Base-by-base conservation (phyloP, 768 basidiomycete genomes). In the Leccinum boreale region DNA sequence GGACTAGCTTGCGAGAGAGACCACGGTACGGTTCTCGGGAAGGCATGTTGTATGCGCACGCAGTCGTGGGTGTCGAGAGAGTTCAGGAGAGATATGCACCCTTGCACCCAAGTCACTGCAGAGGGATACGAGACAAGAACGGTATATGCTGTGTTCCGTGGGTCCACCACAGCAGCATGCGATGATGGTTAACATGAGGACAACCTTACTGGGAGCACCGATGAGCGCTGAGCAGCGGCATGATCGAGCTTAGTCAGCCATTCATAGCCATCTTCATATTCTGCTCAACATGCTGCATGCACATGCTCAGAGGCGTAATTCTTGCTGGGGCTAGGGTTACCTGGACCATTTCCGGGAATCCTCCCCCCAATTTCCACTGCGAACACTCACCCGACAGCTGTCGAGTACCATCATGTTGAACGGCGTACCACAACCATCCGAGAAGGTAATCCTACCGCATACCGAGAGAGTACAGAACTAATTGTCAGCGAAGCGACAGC, bases 1-100 rank as follows among this genome's bases (percentile, higher is more conserved):
- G 63, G 0, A 79, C 75, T 2, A 79, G 57, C 52, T 78, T 79
- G 60, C 79, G 73, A 19, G 62, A 59, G 0, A 55, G 57, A 2
- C 81, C 81, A n/a, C 62, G 53, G 58, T 75, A 81, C 1, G 70
- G 68, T 35, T 73, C 42, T 26, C 66, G 50, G 11, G 67, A 51
- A 3, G 63, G 5, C 75, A 75, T 75, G 57, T 23, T 61, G 58
- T 21, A 12, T 39, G 19, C 9, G 9, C 3, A 31, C 2, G 50
- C 26, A 45, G 33, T 46, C 24, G 46, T 24, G 24, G 4, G 46
- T 14, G 47, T 48, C 19, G 10, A 14, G 9, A 23, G 7, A 46
- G 15, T 14, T 23, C 21, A 14, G 33, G 3, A 3, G 15, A 21
- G 19, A 33, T 26, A 21, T 45, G 9, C 8, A n/a, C 14, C 15